Percentiles rank a stretch among this genome's conserved stretches.
phyloP scores from a whole-genome alignment of 2,329 filamentous ascomycete species.

The Penicillium sclerotiorum region DNA sequence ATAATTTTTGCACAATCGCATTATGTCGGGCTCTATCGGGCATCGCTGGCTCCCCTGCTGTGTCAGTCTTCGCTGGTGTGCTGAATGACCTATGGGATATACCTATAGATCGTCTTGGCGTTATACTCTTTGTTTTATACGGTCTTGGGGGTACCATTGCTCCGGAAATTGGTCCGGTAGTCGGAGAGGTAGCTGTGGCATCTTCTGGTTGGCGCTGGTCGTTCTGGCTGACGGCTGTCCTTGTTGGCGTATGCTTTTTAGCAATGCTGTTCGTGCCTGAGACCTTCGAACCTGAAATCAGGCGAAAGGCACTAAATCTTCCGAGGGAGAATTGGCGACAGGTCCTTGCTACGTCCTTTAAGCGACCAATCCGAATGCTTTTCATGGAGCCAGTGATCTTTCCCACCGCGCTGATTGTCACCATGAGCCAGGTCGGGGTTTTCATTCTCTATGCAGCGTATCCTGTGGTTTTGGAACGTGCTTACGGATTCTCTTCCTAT shows the following conservation, averaged over 20 bases:
- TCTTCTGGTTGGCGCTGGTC: slow-evolving; percentile 9
- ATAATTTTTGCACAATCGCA: slow-evolving; percentile 6
- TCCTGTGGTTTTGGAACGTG: slow-evolving; percentile 4
- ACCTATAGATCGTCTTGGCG: slow-evolving; percentile 6
- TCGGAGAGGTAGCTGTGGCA: slow-evolving; percentile 6
- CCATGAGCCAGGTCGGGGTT: slow-evolving; percentile 11
- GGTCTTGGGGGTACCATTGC: not conserved
- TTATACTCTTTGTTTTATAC: slow-evolving; percentile 4
- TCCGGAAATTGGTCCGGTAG: slow-evolving; percentile 4
- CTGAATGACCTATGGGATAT: slow-evolving; percentile 13
- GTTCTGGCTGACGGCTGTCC: slow-evolving; percentile 14
- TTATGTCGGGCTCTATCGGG: slow-evolving; percentile 1
- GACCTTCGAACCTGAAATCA: slow-evolving; percentile 10
- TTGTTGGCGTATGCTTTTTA: slow-evolving; percentile 6
- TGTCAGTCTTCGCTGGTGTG: slow-evolving; percentile 10
- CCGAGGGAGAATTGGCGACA: not conserved
- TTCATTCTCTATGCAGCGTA: slow-evolving; percentile 12
- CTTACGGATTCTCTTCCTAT: slow-evolving; percentile 9
- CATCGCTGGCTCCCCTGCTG: slow-evolving; percentile 4
- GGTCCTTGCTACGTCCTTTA: slow-evolving; percentile 1
- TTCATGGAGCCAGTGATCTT: slow-evolving; percentile 12
- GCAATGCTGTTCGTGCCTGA: slow-evolving; percentile 9
- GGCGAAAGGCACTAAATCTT: slow-evolving; percentile 6
- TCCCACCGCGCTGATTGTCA: slow-evolving; percentile 11
- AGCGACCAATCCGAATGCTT: slow-evolving; percentile 11